Evolutionary conservation across 805 yeast species (phyloP), one percentile per base, ranked within the genome.

Genomic region (Kluyveromyces aestuarii): DNA sequence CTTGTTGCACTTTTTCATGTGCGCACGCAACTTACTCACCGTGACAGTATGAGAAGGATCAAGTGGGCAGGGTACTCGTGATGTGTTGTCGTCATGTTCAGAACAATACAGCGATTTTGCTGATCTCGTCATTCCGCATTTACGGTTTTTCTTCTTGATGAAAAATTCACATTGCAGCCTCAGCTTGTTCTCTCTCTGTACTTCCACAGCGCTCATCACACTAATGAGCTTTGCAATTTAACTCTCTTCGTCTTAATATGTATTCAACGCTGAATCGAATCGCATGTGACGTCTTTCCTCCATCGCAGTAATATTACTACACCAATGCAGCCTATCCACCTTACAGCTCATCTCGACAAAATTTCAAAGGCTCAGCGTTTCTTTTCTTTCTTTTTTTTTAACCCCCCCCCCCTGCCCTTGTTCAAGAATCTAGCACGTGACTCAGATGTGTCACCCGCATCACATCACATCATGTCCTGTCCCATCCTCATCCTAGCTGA

Each of bases 21-120:
- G 96, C 16, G 57, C 63, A 6, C 69, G 62, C 40, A 87, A 61
- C 46, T 76, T 80, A 40, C 72, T 70, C 44, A 71, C 71, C 87
- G 87, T 83, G 0, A 88, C 80, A 1, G 82, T 75, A 62, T 88
- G 96, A 2, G 77, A 73, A 1, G 83, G 79, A 62, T 87, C 95
- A 27, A 82, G 60, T 0, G 96, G 88, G 66, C 96, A 88, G 7
- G 81, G 78, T 0, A 88, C 73, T 48, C 95, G 52, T 8, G 35
- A 45, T 7, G 21, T 35, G 14, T 41, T 46, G 46, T 73, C 75
- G 8, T 80, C 67, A 63, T 85, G 89, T 6, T 90, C 84, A 2
- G 89, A 81, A 90, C 96, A 89, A 41, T 52, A 59, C 16, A 37
- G 17, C 8, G 50, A n/a, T 11, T 48, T 55, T 1, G 46, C 27